phyloP scores from a whole-genome alignment of 768 basidiomycete species.

The Rhodotorula sphaerocarpa region DNA sequence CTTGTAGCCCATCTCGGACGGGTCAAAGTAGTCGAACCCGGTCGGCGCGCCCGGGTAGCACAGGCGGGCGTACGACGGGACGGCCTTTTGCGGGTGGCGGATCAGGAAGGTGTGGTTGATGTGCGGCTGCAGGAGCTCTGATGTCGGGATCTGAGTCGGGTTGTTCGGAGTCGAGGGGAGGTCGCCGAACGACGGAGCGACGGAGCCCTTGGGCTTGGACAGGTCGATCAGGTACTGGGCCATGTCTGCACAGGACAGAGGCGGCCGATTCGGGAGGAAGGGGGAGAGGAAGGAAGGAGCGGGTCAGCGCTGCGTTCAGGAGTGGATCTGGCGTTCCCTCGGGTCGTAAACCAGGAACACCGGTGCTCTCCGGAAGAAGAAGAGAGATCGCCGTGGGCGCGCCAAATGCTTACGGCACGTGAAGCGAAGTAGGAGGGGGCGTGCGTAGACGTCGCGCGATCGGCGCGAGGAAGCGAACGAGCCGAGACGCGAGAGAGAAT shows the following conservation, averaged over 20 bases:
- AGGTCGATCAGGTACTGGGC: conserved; percentile 38
- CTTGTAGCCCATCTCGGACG: conserved; percentile 36
- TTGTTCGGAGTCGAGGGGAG: conserved; percentile 18
- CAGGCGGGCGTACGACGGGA: conserved; percentile 37
- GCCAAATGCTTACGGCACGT: background rate
- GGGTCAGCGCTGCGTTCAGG: too few relatives aligned
- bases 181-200: conserved; percentile 15
- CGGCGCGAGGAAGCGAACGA: background rate
- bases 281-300: background rate
- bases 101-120: conserved; percentile 40
- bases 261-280: too few relatives aligned
- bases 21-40: conserved; percentile 39
- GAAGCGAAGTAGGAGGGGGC: too few relatives aligned
- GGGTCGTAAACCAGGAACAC: too few relatives aligned
- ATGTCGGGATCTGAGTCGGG: conserved; percentile 38
- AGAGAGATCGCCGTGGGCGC: too few relatives aligned
- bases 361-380: too few relatives aligned
- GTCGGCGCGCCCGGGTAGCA: conserved; percentile 38
- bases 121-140: conserved; percentile 29
- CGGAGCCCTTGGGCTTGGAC: conserved; percentile 12
- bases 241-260: conserved; percentile 28
- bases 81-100: conserved; percentile 38
- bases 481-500: background rate
- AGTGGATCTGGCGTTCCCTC: too few relatives aligned
- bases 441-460: too few relatives aligned